phyloP scores from a whole-genome alignment of 1,139 yeast genomes.

The Pichia sp. region DNA sequence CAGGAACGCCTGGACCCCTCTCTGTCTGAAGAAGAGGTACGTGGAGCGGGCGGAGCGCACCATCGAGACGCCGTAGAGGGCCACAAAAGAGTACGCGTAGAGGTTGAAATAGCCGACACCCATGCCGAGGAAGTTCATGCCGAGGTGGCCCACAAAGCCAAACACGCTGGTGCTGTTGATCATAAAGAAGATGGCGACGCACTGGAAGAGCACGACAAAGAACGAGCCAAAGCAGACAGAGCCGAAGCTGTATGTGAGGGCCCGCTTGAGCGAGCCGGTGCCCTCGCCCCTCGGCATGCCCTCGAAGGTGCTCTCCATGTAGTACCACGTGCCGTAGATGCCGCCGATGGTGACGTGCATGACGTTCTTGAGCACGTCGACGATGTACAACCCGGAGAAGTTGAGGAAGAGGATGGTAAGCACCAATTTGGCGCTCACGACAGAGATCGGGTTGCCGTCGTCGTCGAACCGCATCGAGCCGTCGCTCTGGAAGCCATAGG shows the following conservation, averaged over 20 bases:
- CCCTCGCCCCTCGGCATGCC: constrained; percentile 84
- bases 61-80: constrained; percentile 79
- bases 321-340: constrained; percentile 89
- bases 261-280: constrained; percentile 73
- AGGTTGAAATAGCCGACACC: constrained; percentile 67
- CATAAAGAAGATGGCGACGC: constrained; percentile 29
- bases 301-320: constrained; percentile 64
- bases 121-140: constrained; percentile 32
- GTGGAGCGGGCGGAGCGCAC: constrained; percentile 73
- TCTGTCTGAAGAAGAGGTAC: constrained; percentile 65
- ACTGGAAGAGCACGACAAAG: constrained; percentile 71
- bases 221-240: constrained; percentile 86
- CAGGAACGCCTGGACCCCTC: constrained; percentile 55
- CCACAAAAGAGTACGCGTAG: constrained; percentile 83
- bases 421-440: constrained; percentile 61
- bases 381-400: constrained; percentile 80
- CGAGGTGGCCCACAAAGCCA: constrained; percentile 55
- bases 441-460: constrained; percentile 52
- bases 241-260: constrained; percentile 84
- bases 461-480: constrained; percentile 37
- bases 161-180: constrained; percentile 29
- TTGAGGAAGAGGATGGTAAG: constrained; percentile 45
- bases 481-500: constrained; percentile 49
- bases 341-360: constrained; percentile 84
- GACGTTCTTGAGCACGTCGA: constrained; percentile 81